Conservation (phyloP, 495 filamentous ascomycete species). For the Penicillium steckii region DNA sequence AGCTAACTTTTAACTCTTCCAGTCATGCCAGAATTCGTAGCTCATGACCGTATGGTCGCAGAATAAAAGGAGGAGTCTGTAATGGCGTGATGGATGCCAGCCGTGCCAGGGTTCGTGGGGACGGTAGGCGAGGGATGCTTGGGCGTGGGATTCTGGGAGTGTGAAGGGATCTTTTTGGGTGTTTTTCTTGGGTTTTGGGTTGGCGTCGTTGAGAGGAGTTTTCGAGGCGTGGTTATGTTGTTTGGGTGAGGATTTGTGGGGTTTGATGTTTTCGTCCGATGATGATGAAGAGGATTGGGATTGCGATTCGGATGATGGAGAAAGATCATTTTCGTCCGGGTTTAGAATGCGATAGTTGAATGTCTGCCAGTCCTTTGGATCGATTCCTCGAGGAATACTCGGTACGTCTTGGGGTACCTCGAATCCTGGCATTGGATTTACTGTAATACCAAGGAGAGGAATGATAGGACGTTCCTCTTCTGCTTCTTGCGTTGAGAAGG, state of each 20-base stretch:
- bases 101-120: constrained; percentile 43
- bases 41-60: constrained; percentile 73
- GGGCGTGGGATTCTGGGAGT: constrained; percentile 40
- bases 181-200: neutral
- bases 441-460: constrained; percentile 54
- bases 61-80: constrained; percentile 74
- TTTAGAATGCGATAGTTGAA: constrained; percentile 36
- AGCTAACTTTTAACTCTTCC: constrained; percentile 25
- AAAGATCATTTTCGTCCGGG: constrained; percentile 14
- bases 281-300: neutral
- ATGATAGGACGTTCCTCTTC: constrained; percentile 38
- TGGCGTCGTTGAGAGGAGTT: neutral
- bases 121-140: constrained; percentile 34
- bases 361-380: constrained; percentile 24
- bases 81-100: constrained; percentile 47
- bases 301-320: constrained; percentile 2
- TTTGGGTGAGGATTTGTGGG: neutral
- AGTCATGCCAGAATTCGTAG: constrained; percentile 69
- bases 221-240: neutral
- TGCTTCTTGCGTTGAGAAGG: constrained; percentile 47
- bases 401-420: constrained; percentile 42
- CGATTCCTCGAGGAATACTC: constrained; percentile 28
- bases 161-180: constrained; percentile 8
- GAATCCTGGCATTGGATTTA: constrained; percentile 62
- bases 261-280: neutral